Percentiles rank a stretch among this genome's conserved stretches.
phyloP scores from a whole-genome alignment of 768 basidiomycete genomes.

The Mycena metata region DNA sequence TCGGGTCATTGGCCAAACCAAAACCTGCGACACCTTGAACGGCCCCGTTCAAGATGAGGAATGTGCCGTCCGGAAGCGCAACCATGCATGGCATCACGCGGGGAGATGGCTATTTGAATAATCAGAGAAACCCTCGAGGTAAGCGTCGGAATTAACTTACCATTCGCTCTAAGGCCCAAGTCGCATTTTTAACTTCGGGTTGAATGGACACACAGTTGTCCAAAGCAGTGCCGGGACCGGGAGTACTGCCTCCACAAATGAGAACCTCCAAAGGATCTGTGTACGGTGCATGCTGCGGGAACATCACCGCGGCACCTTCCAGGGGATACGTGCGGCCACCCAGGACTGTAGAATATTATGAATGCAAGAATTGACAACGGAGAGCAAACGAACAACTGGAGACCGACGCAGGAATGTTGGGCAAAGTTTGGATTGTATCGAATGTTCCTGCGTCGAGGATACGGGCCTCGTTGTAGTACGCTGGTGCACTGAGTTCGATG shows the following conservation, averaged over 20 bases:
- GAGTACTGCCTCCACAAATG: conserved; percentile 83
- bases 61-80: conserved; percentile 70
- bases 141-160: too few relatives aligned
- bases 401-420: conserved; percentile 83
- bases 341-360: conserved; percentile 54
- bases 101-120: conserved; percentile 79
- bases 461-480: conserved; percentile 86
- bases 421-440: conserved; percentile 68
- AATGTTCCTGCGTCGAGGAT: conserved; percentile 79
- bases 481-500: conserved; percentile 48
- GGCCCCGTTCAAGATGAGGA: conserved; percentile 71
- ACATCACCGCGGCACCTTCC: conserved; percentile 76
- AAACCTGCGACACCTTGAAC: conserved; percentile 69
- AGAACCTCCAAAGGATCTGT: conserved; percentile 78
- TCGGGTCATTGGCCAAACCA: conserved; percentile 63
- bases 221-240: conserved; percentile 62
- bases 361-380: background rate
- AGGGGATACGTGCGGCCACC: conserved; percentile 85
- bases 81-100: conserved; percentile 84
- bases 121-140: too few relatives aligned
- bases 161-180: conserved; percentile 86
- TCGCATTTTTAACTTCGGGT: conserved; percentile 72
- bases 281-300: conserved; percentile 81
- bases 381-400: conserved; percentile 63
- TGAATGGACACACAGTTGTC: conserved; percentile 81